Conservation (phyloP, 78 protist genomes). For the Tieghemostelium lacteum region DNA sequence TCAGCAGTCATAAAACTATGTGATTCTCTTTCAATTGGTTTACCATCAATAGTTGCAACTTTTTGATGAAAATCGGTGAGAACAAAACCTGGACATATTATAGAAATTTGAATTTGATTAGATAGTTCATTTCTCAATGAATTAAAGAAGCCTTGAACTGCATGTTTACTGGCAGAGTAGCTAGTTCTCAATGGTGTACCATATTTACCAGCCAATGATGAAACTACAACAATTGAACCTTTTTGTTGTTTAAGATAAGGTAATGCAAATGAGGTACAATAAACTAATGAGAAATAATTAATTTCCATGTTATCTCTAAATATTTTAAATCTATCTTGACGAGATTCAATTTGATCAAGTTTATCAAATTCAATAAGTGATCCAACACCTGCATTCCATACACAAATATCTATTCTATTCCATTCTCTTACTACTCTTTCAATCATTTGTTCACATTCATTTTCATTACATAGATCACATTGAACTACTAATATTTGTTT, state of each 20-base stretch:
- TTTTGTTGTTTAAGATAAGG: slow-evolving; percentile 46
- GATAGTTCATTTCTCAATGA: slow-evolving; percentile 46
- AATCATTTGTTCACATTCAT: slow-evolving; percentile 40
- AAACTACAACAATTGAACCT: slow-evolving; percentile 59
- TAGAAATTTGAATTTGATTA: slow-evolving; percentile 31
- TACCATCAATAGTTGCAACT: slow-evolving; percentile 19
- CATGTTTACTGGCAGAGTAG: slow-evolving; percentile 83
- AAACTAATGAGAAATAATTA: slow-evolving; percentile 76
- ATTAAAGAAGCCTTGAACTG: slow-evolving; percentile 85
- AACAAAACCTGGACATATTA: slow-evolving; percentile 74
- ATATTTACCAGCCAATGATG: slow-evolving; percentile 79
- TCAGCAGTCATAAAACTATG: slow-evolving; percentile 46
- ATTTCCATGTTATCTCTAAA: slow-evolving; percentile 77
- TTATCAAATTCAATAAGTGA: slow-evolving; percentile 49
- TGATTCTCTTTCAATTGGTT: slow-evolving; percentile 43
- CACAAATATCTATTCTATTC: slow-evolving; percentile 55
- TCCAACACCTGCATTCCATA: slow-evolving; percentile 79
- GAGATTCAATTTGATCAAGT: slow-evolving; percentile 1
- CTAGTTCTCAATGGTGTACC: slow-evolving; percentile 78
- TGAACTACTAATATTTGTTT: slow-evolving; percentile 10
- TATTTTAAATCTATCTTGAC: slow-evolving; percentile 40
- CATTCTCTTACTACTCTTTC: slow-evolving; percentile 30
- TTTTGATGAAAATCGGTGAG: slow-evolving; percentile 52
- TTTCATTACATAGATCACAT: slow-evolving; percentile 29
- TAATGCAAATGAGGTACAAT: slow-evolving; percentile 70